A percentile compares a stretch with the other conserved stretches of the same genome.
These are phyloP conservation scores for Corylus heterophylla DNA, from an alignment of 306 rosid genomes.

Conservation along the genomic window DNA sequence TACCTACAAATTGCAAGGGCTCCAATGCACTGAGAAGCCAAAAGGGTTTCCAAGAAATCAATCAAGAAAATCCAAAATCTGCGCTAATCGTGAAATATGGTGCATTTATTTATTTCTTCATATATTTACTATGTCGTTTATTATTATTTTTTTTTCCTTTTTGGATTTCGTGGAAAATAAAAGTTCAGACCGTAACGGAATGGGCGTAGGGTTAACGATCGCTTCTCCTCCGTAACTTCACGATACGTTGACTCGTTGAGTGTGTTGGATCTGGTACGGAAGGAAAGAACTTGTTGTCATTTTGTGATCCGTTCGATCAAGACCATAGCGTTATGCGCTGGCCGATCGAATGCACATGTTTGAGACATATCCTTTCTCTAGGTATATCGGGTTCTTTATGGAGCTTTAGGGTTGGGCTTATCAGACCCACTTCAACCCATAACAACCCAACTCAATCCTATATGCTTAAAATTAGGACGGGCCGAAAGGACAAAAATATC, in stretches of 20 bases:
- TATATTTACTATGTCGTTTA: too few relatives aligned
- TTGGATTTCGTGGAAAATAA: background rate
- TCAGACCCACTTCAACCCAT: too few relatives aligned
- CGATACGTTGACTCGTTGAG: background rate
- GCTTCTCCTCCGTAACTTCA: background rate
- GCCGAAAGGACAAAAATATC: too few relatives aligned
- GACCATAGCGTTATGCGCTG: background rate
- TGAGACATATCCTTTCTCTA: too few relatives aligned
- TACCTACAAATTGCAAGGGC: constrained; percentile 2
- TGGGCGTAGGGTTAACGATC: constrained; percentile 3
- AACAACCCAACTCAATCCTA: too few relatives aligned
- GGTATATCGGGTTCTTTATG: too few relatives aligned
- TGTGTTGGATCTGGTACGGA: background rate
- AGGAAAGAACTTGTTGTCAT: background rate
- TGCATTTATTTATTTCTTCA: too few relatives aligned
- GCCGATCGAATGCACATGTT: too few relatives aligned
- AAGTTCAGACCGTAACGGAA: background rate
- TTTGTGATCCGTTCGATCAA: background rate
- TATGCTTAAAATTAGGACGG: too few relatives aligned
- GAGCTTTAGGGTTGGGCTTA: too few relatives aligned
- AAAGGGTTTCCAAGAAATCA: constrained; percentile 4
- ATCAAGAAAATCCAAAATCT: background rate
- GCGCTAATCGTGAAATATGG: background rate
- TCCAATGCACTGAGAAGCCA: background rate
- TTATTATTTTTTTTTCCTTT: background rate